Conservation (phyloP, 129 eudicot species). For the Helichrysum umbraculigerum region DNA sequence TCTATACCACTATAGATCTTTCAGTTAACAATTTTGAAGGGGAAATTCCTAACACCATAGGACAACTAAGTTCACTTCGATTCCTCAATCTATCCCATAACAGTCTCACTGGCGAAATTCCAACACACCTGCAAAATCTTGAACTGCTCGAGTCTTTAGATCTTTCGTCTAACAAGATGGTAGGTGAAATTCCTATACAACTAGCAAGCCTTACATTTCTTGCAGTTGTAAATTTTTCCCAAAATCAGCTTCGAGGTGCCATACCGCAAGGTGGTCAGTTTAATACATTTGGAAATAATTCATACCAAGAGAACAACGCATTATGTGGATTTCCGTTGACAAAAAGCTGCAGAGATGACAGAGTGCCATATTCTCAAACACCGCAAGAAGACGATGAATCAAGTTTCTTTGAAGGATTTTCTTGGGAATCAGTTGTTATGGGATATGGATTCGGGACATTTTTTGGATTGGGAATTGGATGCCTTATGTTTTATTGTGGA, state of each 20-base stretch:
- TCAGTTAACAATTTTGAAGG: constrained; percentile 41
- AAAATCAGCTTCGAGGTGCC: constrained; percentile 35
- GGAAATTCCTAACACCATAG: constrained; percentile 35
- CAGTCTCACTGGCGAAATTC: constrained; percentile 30
- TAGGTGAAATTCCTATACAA: constrained; percentile 36
- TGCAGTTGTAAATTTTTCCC: constrained; percentile 27
- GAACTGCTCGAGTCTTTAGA: constrained; percentile 35
- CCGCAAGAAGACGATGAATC: constrained; percentile 24
- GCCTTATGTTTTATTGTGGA: constrained; percentile 24
- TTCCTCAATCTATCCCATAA: constrained; percentile 45
- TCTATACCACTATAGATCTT: constrained; percentile 40
- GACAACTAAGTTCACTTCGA: constrained; percentile 25
- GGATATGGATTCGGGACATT: constrained; percentile 43
- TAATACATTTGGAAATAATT: constrained; percentile 27
- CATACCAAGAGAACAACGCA: constrained; percentile 29
- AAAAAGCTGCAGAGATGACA: constrained; percentile 23
- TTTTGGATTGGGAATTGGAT: constrained; percentile 34
- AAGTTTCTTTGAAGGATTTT: constrained; percentile 31
- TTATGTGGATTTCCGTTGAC: constrained; percentile 46
- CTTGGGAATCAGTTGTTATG: constrained; percentile 35
- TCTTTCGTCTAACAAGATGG: constrained; percentile 39
- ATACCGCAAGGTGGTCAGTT: constrained; percentile 44
- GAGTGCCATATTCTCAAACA: background rate
- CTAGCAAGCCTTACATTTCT: constrained; percentile 30
- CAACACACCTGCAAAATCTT: constrained; percentile 21